Conservation (phyloP, 352 stramenopile genomes). For the Pythium graminicola region DNA sequence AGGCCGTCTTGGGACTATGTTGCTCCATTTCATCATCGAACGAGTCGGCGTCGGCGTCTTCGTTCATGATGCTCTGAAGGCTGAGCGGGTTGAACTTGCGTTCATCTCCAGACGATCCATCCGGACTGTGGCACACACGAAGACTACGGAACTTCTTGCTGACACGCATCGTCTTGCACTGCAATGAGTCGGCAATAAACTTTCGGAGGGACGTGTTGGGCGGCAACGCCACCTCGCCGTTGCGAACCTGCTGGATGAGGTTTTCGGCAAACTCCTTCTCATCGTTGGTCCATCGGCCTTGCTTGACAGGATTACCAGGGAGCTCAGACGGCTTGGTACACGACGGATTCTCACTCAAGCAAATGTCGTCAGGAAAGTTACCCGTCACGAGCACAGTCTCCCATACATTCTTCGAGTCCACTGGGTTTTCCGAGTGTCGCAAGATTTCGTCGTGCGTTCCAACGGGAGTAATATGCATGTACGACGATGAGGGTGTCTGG, state of each 20-base stretch:
- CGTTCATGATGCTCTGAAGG: constrained; percentile 73
- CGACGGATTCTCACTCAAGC: constrained; percentile 39
- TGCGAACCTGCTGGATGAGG: constrained; percentile 47
- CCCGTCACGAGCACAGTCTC: constrained; percentile 49
- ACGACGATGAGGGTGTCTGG: constrained; percentile 6
- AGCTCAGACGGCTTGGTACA: constrained; percentile 17
- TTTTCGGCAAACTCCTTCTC: constrained; percentile 54
- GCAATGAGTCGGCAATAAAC: constrained; percentile 46
- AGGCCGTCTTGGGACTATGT: constrained; percentile 29
- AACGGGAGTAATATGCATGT: constrained; percentile 8
- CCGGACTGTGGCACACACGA: constrained; percentile 21
- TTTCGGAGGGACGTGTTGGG: constrained; percentile 48
- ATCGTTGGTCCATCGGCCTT: constrained; percentile 46
- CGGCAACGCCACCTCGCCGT: constrained; percentile 35
- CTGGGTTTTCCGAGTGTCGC: constrained; percentile 11
- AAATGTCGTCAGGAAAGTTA: constrained; percentile 57
- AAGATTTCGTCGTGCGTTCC: constrained; percentile 1
- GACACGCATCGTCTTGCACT: constrained; percentile 62
- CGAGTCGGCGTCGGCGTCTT: constrained; percentile 26
- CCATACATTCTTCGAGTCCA: constrained; percentile 47
- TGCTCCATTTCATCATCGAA: constrained; percentile 19
- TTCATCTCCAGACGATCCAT: constrained; percentile 10
- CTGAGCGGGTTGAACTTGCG: constrained; percentile 56
- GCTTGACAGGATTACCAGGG: constrained; percentile 29
- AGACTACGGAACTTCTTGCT: constrained; percentile 62